Percentiles rank a stretch among this genome's conserved stretches.
Evolutionary conservation across 176 grass and related monocot genomes (phyloP).

Genomic region (Bothriochloa decipiens): DNA sequence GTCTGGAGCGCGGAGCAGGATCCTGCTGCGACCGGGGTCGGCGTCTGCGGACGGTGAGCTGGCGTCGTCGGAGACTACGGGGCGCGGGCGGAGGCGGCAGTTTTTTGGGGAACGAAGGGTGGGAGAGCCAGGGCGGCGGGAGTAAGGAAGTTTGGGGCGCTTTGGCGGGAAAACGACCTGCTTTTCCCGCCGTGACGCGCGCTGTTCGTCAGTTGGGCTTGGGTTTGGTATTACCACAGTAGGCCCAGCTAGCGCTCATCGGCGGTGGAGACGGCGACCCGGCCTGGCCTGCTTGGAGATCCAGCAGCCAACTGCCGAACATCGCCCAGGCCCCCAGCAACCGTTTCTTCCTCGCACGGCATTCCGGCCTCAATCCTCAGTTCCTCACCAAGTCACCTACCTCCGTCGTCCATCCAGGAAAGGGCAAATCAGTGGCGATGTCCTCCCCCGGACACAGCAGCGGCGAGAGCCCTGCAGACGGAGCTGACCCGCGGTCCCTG

Average conservation of each 20-base stretch:
- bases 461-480: neutral
- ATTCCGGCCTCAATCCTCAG: no score
- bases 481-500: neutral
- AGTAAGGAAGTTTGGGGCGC: neutral
- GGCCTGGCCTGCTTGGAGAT: no score
- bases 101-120: neutral
- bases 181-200: slow-evolving; percentile 34
- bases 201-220: no score
- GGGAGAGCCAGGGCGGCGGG: neutral
- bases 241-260: no score
- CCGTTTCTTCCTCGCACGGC: no score
- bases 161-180: slow-evolving; percentile 36
- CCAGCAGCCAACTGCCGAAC: no score
- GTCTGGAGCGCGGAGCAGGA: neutral
- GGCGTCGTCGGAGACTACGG: neutral
- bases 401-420: no score
- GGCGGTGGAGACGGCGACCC: no score
- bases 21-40: neutral
- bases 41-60: neutral
- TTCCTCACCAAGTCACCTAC: no score
- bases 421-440: neutral
- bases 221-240: no score
- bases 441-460: neutral
- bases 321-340: no score
- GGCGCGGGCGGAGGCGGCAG: neutral